phyloP scores from a whole-genome alignment of 75 land plant species.

The Sequoia sempervirens region DNA sequence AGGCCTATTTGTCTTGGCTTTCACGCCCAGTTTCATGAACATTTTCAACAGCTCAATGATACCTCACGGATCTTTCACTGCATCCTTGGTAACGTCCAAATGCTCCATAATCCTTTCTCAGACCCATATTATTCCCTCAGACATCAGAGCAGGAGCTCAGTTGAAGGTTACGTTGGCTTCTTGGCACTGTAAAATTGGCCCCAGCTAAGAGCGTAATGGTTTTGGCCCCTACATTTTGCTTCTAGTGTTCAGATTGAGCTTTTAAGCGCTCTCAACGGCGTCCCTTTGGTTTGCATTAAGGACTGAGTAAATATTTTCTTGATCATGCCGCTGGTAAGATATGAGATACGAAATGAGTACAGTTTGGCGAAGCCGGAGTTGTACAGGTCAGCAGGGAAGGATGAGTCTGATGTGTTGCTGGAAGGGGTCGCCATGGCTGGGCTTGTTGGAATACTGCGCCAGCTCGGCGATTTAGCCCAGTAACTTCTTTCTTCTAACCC shows the following conservation, averaged over 20 bases:
- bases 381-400: constrained; percentile 69
- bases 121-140: not conserved
- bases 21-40: not conserved
- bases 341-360: constrained; percentile 81
- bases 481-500: constrained; percentile 23
- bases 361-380: constrained; percentile 89
- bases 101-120: not conserved
- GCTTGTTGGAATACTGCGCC: constrained; percentile 87
- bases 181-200: not conserved
- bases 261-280: not conserved
- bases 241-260: not conserved
- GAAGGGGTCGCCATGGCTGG: constrained; percentile 99
- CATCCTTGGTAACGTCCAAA: not conserved
- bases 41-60: not conserved
- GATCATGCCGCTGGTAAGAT: constrained; percentile 76
- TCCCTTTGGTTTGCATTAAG: not conserved
- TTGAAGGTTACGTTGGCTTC: not conserved
- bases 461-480: constrained; percentile 98
- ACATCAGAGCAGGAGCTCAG: not conserved
- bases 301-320: not conserved
- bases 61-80: not conserved
- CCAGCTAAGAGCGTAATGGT: not conserved
- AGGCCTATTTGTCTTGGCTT: not conserved
- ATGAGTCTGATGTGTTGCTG: constrained; percentile 89
- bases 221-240: not conserved